Evolutionary conservation across 176 grass and related monocot species (phyloP), one percentile per base, ranked within the genome.

Genomic region (Triticum monococcum): DNA sequence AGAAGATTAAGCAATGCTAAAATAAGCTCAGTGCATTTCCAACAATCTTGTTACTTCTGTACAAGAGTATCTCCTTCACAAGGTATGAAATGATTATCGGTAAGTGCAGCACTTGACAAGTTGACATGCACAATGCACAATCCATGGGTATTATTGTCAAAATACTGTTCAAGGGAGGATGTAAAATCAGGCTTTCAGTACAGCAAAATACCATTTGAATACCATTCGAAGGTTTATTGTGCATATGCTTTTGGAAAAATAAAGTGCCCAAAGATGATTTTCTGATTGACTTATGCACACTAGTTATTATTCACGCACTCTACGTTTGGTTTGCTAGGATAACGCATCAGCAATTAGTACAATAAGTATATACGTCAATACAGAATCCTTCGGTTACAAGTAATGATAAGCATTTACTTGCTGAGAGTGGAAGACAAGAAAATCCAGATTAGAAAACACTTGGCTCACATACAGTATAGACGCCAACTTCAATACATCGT

Each of bases 401-500:
- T 64, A 79, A 1, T 71, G 6, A 64, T 32, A 16, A 7, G 20
- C 8, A 3, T 43, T 54, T 62, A 32, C 2, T 76, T n/a, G 75
- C 18, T 37, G 14, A 13, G 40, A 12, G 12, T 43, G 72, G 9
- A 80, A 31, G 12, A 16, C 28, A 70, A 18, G 23, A 80, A 77
- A 32, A 46, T 57, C 5, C 11, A 65, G 22, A 59, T 45, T 10
- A 78, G 7, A 79, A 57, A 79, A 68, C 17, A 61, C 4, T 80
- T 11, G 41, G 12, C 45, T 41, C 40, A 86, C 86, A 68, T 92
- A 98, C 96, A 64, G 93, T 98, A 87, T 94, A 95, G 32, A 95
- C 52, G 5, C 96, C 96, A 25, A 98, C 90, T 95, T 98, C 96
- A 89, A 98, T 95, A 84, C 93, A 95, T 68, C 86, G 82, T 46